phyloP scores from a whole-genome alignment of 2,329 filamentous ascomycete species.

The Aureobasidium mangrovei region DNA sequence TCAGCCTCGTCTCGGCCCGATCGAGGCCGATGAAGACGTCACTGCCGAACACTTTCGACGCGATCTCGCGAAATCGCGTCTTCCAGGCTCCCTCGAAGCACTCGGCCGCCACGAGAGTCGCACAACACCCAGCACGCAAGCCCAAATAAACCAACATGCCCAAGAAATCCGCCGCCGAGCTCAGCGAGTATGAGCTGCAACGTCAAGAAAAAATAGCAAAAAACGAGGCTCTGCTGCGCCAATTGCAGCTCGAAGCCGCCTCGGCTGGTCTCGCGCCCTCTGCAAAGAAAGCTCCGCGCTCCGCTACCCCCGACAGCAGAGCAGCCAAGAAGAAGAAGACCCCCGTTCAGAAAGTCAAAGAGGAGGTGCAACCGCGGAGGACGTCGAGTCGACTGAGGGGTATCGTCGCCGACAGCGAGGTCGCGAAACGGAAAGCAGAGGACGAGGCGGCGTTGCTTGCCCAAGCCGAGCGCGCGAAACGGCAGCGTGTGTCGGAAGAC shows the following conservation, averaged over 20 bases:
- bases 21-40: neutral
- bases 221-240: slow-evolving; percentile 73
- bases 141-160: slow-evolving; percentile 24
- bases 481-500: slow-evolving; percentile 55
- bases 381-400: slow-evolving; percentile 55
- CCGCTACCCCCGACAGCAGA: slow-evolving; percentile 37
- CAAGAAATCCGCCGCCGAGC: slow-evolving; percentile 33
- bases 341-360: slow-evolving; percentile 47
- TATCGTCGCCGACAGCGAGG: slow-evolving; percentile 57
- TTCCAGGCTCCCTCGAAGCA: neutral
- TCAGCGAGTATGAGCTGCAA: slow-evolving; percentile 81
- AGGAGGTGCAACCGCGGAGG: slow-evolving; percentile 46
- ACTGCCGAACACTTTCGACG: neutral
- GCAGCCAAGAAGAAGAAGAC: slow-evolving; percentile 39
- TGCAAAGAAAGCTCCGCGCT: slow-evolving; percentile 33
- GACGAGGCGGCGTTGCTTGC: slow-evolving; percentile 50
- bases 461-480: slow-evolving; percentile 52
- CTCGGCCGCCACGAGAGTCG: neutral
- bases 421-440: slow-evolving; percentile 60
- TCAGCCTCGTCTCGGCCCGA: neutral
- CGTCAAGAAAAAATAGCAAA: slow-evolving; percentile 79
- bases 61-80: neutral
- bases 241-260: slow-evolving; percentile 59
- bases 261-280: slow-evolving; percentile 60
- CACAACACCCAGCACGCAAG: slow-evolving; percentile 12